These are phyloP conservation scores for Penstemon newberryi DNA, from an alignment of 257 asterid species.

Conservation along the genomic window DNA sequence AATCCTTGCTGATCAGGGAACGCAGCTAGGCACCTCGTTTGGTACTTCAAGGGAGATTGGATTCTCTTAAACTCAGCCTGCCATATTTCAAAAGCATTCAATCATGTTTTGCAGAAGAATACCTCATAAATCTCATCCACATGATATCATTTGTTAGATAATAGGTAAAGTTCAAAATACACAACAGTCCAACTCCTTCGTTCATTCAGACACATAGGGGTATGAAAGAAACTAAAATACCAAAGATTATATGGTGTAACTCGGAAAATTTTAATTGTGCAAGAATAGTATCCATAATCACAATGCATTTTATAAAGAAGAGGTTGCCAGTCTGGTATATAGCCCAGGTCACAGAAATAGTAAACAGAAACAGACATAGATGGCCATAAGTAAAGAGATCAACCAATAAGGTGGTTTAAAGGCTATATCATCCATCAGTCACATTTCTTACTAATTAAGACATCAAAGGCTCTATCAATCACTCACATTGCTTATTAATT, in stretches of 20 bases:
- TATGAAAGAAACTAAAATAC: constrained; percentile 16
- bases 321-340: neutral
- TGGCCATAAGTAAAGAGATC: neutral
- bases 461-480: neutral
- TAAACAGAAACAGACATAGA: neutral
- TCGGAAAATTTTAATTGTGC: neutral
- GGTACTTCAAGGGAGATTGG: constrained; percentile 86
- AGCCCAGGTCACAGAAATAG: constrained; percentile 7
- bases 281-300: neutral
- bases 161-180: constrained; percentile 7
- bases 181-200: constrained; percentile 4
- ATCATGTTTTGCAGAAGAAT: constrained; percentile 22
- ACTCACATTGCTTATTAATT: neutral
- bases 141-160: neutral
- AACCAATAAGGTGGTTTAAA: neutral
- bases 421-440: constrained; percentile 10
- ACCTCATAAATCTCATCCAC: constrained; percentile 18
- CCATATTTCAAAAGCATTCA: constrained; percentile 26
- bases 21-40: constrained; percentile 95
- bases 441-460: neutral
- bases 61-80: constrained; percentile 93
- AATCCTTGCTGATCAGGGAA: constrained; percentile 98
- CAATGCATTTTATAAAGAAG: neutral
- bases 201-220: neutral
- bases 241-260: neutral